These are phyloP conservation scores for Actinomucor elegans DNA, from an alignment of 371 early-diverging fungal species.

Conservation along the genomic window DNA sequence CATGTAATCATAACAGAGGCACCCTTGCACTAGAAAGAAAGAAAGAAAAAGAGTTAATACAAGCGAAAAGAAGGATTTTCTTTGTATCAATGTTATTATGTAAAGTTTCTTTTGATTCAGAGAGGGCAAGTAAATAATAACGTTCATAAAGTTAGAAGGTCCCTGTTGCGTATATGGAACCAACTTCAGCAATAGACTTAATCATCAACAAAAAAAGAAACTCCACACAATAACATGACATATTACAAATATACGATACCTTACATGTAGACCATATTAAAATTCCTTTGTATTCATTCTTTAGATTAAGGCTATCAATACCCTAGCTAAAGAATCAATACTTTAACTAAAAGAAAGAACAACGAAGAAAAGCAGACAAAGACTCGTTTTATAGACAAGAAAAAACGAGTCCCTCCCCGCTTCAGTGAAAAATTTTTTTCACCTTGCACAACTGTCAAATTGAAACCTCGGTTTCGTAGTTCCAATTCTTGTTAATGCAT, in stretches of 20 bases:
- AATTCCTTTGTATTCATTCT: neutral
- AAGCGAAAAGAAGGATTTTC: too few relatives aligned
- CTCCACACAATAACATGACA: neutral
- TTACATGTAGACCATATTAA: slow-evolving; percentile 3
- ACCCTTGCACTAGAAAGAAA: too few relatives aligned
- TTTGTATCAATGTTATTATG: too few relatives aligned
- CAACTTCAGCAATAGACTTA: slow-evolving; percentile 15
- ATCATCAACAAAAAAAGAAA: slow-evolving; percentile 7
- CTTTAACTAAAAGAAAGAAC: neutral
- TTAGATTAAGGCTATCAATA: neutral
- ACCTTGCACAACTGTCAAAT: too few relatives aligned
- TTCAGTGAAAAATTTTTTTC: too few relatives aligned
- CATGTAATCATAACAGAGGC: too few relatives aligned
- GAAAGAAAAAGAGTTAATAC: too few relatives aligned
- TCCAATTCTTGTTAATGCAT: too few relatives aligned
- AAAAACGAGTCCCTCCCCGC: too few relatives aligned
- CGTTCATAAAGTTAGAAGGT: slow-evolving; percentile 9
- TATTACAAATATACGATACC: neutral
- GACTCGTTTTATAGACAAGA: neutral
- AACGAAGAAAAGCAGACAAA: neutral
- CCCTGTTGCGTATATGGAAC: slow-evolving; percentile 14
- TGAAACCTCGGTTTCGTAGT: too few relatives aligned
- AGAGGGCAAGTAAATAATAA: slow-evolving; percentile 20
- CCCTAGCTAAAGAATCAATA: neutral
- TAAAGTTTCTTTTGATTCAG: too few relatives aligned